Conservation (phyloP, 164 flowering plant species). For the Nelumbo lutea region DNA sequence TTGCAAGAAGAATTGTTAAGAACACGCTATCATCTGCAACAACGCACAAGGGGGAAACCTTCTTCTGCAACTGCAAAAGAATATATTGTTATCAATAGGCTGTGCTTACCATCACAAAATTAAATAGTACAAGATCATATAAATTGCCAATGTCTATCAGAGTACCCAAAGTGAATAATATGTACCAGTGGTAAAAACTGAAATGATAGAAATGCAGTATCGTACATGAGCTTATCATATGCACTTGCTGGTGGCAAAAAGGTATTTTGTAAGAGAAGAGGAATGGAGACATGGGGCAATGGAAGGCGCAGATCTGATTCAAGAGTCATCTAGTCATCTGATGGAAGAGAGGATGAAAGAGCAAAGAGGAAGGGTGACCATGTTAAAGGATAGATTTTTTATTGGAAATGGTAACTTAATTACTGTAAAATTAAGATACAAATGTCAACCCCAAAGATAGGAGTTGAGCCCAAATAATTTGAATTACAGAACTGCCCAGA, state of each 20-base stretch:
- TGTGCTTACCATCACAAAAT: background rate
- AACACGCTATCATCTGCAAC: constrained; percentile 89
- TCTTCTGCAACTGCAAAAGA: constrained; percentile 60
- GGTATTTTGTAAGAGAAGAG: too few relatives aligned
- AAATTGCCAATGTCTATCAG: background rate
- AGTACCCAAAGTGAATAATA: background rate
- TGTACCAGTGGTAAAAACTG: background rate
- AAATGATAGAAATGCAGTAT: background rate
- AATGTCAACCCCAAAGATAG: too few relatives aligned
- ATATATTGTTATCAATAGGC: constrained; percentile 8
- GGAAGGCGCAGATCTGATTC: too few relatives aligned
- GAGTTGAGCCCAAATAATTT: too few relatives aligned
- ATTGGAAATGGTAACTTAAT: too few relatives aligned
- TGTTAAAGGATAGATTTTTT: too few relatives aligned
- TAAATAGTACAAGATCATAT: background rate
- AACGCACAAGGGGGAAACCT: constrained; percentile 49
- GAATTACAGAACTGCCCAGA: too few relatives aligned
- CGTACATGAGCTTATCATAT: background rate
- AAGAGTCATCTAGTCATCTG: too few relatives aligned
- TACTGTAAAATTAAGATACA: too few relatives aligned
- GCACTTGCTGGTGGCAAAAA: background rate
- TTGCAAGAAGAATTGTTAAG: constrained; percentile 54
- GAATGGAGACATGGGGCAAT: too few relatives aligned
- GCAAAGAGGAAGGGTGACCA: too few relatives aligned
- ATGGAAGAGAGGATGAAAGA: too few relatives aligned